Conservation (phyloP, 768 basidiomycete genomes). For the Galerina sulciceps region DNA sequence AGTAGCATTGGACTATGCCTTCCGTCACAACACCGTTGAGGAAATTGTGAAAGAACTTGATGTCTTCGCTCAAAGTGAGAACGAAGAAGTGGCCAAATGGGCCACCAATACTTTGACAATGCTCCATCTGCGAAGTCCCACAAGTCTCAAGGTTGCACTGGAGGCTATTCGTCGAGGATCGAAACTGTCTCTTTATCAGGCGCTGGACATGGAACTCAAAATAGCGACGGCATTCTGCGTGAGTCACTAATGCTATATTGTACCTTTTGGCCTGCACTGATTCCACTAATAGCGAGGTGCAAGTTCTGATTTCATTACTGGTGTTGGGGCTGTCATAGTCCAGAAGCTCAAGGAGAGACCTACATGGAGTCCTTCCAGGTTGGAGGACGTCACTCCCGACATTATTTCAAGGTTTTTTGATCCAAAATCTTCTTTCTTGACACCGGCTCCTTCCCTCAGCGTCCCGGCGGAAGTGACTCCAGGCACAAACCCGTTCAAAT, state of each 20-base stretch:
- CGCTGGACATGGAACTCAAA: conserved; percentile 83
- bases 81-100: conserved; percentile 66
- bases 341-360: conserved; percentile 54
- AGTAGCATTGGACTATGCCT: conserved; percentile 80
- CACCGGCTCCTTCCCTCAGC: conserved; percentile 47
- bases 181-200: conserved; percentile 61
- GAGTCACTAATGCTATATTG: conserved; percentile 39
- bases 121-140: conserved; percentile 81
- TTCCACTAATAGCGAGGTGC: conserved; percentile 60
- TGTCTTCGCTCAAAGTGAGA: conserved; percentile 39
- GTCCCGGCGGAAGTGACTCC: conserved; percentile 38
- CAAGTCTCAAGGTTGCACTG: conserved; percentile 90
- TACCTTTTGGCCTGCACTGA: conserved; percentile 21
- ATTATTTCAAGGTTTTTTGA: conserved; percentile 74
- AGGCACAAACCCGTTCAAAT: conserved; percentile 38
- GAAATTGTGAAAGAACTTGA: conserved; percentile 66
- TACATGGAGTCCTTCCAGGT: conserved; percentile 69
- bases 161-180: conserved; percentile 77
- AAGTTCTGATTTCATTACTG: conserved; percentile 82
- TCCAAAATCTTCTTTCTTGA: conserved; percentile 48
- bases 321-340: conserved; percentile 72
- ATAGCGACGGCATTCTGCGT: conserved; percentile 92
- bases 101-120: conserved; percentile 68
- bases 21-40: conserved; percentile 72
- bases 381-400: conserved; percentile 62